Evolutionary conservation across 495 filamentous ascomycete species (phyloP), one percentile per base, ranked within the genome.

Genomic region (Penicillium arizonense): DNA sequence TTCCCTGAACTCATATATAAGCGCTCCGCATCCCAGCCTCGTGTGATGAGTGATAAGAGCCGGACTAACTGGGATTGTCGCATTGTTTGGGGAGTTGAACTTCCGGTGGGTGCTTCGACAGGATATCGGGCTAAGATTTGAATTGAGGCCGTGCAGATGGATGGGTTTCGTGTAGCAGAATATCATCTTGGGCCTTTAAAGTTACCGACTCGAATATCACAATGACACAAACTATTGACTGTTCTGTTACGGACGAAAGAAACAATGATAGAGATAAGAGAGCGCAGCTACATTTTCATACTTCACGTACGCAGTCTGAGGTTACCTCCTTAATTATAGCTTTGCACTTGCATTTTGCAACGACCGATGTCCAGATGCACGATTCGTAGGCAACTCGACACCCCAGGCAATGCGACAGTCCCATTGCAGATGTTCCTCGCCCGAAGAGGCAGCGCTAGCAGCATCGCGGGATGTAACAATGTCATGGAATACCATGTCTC

Each of bases 341-440:
- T 54, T 54, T 2, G 51, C 32, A 3, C 28, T 24, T 1, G 51
- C 28, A 16, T 47, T 54, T 41, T 54, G 51, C 44, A 54, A 54
- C n/a, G 57, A 61, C 3, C 67, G 59, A 57, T 72, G 66, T 18
- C 69, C 67, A 26, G 52, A 45, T 13, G 65, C 66, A 13, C 60
- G 36, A 40, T 44, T 47, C 1, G 42, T 44, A 0, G 67, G 67
- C 37, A 72, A 43, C 20, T 72, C 69, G 45, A 62, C 50, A 1
- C 61, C 61, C 67, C 67, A 72, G 5, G 64, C 69, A 47, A 72
- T 68, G 1, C 61, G 57, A 23, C 64, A 65, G 32, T 72, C 69
- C 65, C 65, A 67, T 21, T 61, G 55, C 24, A 70, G 34, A 61
- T 60, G 47, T 3, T 63, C 63, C 18, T 64, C 52, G 0, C 28